A percentile compares a stretch with the other conserved stretches of the same genome.
Conservation (phyloP, 441 rosid species). For the Oxalis stricta region DNA sequence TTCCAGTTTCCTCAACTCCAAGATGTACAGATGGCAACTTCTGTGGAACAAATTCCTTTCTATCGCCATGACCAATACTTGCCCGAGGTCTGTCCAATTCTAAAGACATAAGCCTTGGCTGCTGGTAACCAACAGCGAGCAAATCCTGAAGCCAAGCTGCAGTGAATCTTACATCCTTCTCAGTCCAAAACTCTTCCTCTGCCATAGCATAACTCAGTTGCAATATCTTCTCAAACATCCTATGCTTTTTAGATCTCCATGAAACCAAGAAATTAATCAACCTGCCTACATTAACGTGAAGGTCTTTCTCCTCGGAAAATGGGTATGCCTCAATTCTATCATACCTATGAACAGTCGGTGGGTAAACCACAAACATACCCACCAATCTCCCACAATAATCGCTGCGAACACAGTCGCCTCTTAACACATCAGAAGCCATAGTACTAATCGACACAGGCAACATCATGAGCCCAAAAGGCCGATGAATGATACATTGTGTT, state of each 20-base stretch:
- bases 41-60: slow-evolving; percentile 58
- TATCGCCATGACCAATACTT: slow-evolving; percentile 73
- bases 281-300: slow-evolving; percentile 86
- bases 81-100: slow-evolving; percentile 75
- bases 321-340: slow-evolving; percentile 81
- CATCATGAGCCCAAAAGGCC: slow-evolving; percentile 90
- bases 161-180: slow-evolving; percentile 68
- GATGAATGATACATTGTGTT: slow-evolving; percentile 76
- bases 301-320: slow-evolving; percentile 88
- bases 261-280: slow-evolving; percentile 58
- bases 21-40: slow-evolving; percentile 85
- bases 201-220: slow-evolving; percentile 77
- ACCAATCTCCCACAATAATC: slow-evolving; percentile 91
- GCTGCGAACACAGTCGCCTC: slow-evolving; percentile 92
- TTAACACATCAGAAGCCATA: slow-evolving; percentile 85
- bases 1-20: slow-evolving; percentile 78
- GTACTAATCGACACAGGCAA: slow-evolving; percentile 82
- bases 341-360: slow-evolving; percentile 69
- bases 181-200: slow-evolving; percentile 89
- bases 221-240: slow-evolving; percentile 62
- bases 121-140: slow-evolving; percentile 79
- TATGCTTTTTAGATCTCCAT: slow-evolving; percentile 77
- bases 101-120: slow-evolving; percentile 79
- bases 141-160: slow-evolving; percentile 93
- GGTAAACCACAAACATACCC: slow-evolving; percentile 74